A percentile compares a stretch with the other conserved stretches of the same genome.
These are phyloP conservation scores for Penicillium sp. DNA, from an alignment of 2,329 filamentous ascomycete species.

Conservation along the genomic window DNA sequence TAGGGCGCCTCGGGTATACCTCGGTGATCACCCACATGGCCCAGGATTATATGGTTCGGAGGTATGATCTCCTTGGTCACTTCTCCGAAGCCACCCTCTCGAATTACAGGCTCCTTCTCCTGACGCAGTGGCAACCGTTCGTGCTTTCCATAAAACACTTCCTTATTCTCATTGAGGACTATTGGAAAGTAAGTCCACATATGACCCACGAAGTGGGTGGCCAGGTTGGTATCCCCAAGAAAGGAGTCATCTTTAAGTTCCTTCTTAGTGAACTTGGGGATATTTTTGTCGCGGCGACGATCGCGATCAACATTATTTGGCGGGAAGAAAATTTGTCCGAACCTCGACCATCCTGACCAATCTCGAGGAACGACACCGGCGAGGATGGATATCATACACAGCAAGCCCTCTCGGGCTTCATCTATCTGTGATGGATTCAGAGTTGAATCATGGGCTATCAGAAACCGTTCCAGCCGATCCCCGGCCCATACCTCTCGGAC, in stretches of 20 bases:
- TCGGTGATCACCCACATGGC: background rate
- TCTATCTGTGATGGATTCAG: background rate
- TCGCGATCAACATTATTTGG: background rate
- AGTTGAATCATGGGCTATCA: constrained; percentile 1
- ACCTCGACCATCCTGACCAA: constrained; percentile 15
- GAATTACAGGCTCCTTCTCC: background rate
- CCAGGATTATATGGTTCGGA: background rate
- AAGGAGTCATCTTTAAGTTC: background rate
- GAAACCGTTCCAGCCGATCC: constrained; percentile 9
- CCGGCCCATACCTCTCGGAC: constrained; percentile 14
- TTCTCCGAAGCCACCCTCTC: background rate
- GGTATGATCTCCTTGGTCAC: constrained; percentile 1
- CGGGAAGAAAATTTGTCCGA: constrained; percentile 14
- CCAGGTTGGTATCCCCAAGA: background rate
- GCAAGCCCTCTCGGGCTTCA: background rate
- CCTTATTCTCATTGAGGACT: background rate
- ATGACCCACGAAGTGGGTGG: background rate
- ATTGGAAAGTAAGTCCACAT: background rate
- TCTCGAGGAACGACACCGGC: constrained; percentile 2
- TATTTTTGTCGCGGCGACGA: constrained; percentile 9
- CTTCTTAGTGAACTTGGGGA: constrained; percentile 1
- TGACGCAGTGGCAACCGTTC: background rate
- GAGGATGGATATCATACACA: constrained; percentile 16
- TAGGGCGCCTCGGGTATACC: background rate
- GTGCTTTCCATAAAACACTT: background rate